Base-by-base conservation (phyloP, 2,329 filamentous ascomycete genomes). In the Fonsecaea pugnacius region DNA sequence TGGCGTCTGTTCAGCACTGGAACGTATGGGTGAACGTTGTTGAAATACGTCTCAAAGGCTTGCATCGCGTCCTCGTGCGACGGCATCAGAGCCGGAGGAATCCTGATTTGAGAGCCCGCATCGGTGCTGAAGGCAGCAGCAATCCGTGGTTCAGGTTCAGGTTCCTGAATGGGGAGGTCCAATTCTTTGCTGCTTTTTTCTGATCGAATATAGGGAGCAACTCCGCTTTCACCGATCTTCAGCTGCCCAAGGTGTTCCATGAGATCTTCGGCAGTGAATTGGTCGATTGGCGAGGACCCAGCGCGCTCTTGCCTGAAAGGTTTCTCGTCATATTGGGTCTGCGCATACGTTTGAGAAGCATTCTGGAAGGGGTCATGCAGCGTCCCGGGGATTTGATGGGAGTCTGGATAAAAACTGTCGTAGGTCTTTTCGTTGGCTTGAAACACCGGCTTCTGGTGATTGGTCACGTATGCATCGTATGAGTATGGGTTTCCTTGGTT, bases 21-120 rank as follows among this genome's bases (percentile, higher is more conserved):
- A 1, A 96, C 88, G 71, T 96, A 98, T 0, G 93, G 93, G 73
- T 98, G 95, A 35, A 97, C 90, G 70, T 97, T 89, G 36, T 84
- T 82, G 76, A 98, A 98, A 75, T 92, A 98, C 50, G 96, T 89
- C 43, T 95, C 88, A 74, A 98, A 96, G 74, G 95, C 96, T 38
- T 90, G 85, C 73, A 92, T 80, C 4, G 89, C 89, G 38, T 91
- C 91, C 51, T 91, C 88, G 35, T 97, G 92, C 33, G 89, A 85
- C 0, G 94, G 94, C 92, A 98, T 96, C 72, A 98, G 84, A 72
- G 96, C 92, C 0, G 90, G 91, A 0, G 94, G 95, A 67, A 98
- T 96, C 38, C 92, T 87, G 64, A 96, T 89, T 64, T 90, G 92
- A 24, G 88, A 83, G 56, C 92, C 92, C 7, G 91, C 85, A 8